phyloP scores from a whole-genome alignment of 257 asterid genomes.

The Rauvolfia tetraphylla region DNA sequence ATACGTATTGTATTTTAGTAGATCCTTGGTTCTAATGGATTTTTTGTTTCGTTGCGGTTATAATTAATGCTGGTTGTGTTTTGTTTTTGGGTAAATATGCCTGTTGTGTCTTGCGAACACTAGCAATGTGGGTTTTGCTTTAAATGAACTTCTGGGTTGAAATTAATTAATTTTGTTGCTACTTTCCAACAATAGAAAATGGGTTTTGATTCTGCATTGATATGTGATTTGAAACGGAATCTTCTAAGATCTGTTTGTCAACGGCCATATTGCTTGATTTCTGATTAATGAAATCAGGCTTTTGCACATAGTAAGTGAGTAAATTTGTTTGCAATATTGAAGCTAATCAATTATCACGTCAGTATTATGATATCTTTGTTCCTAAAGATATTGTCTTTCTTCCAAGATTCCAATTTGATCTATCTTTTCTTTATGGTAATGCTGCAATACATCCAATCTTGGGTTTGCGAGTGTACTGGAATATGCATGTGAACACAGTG shows the following conservation, averaged over 20 bases:
- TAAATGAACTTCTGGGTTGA: background rate
- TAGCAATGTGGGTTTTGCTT: slow-evolving; percentile 5
- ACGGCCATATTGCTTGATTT: background rate
- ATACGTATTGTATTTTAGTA: background rate
- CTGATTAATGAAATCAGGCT: background rate
- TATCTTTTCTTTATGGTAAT: background rate
- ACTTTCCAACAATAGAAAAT: background rate
- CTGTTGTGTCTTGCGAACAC: background rate
- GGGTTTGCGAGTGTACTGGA: background rate
- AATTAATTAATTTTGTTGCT: too few species aligned
- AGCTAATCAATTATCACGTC: background rate
- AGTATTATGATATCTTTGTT: background rate
- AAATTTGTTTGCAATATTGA: background rate
- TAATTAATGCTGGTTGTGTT: background rate
- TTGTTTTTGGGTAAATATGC: too few species aligned
- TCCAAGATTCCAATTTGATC: slow-evolving; percentile 4
- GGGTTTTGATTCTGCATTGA: background rate
- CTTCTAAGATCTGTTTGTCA: background rate
- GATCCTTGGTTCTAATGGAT: background rate
- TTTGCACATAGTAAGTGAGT: background rate
- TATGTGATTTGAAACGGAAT: background rate
- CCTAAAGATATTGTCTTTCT: background rate
- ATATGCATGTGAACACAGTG: background rate
- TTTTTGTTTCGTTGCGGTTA: background rate
- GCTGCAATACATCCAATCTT: background rate